Conservation (phyloP, 257 asterid genomes). For the Capsicum chinense region DNA sequence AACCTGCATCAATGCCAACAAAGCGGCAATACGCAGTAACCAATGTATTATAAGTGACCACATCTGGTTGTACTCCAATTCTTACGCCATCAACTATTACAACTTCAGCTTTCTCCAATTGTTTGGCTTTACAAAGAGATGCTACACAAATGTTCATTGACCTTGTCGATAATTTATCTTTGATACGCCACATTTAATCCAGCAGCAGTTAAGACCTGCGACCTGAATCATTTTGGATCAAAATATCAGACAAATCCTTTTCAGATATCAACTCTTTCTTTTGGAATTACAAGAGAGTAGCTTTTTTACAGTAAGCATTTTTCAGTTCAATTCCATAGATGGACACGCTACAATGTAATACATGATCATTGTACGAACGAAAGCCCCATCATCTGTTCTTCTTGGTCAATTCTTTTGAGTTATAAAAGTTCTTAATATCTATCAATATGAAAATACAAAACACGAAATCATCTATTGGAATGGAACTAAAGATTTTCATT, state of each 20-base stretch:
- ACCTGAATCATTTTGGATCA: not conserved
- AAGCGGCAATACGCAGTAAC: conserved; percentile 71
- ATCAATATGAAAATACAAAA: not conserved
- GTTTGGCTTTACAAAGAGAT: conserved; percentile 79
- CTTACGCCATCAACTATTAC: conserved; percentile 75
- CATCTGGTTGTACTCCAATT: conserved; percentile 78
- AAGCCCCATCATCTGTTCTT: not conserved
- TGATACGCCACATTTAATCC: conserved; percentile 59
- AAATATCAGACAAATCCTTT: conserved; percentile 10
- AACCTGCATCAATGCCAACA: conserved; percentile 72
- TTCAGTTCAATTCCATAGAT: not conserved
- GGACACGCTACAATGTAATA: not conserved
- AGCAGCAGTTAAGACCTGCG: conserved; percentile 22
- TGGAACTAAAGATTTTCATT: not conserved
- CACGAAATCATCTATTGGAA: not conserved
- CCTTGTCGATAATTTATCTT: conserved; percentile 64
- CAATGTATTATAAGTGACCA: conserved; percentile 81
- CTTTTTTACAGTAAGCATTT: not conserved
- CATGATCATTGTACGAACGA: not conserved
- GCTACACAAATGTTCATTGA: conserved; percentile 78
- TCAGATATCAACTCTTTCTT: not conserved
- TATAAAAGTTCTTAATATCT: not conserved
- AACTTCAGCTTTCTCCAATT: conserved; percentile 79
- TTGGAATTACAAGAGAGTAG: not conserved
- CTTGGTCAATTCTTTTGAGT: not conserved